Base-by-base conservation (phyloP, 192 early-diverging fungal genomes). In the Coemansia sp. region DNA sequence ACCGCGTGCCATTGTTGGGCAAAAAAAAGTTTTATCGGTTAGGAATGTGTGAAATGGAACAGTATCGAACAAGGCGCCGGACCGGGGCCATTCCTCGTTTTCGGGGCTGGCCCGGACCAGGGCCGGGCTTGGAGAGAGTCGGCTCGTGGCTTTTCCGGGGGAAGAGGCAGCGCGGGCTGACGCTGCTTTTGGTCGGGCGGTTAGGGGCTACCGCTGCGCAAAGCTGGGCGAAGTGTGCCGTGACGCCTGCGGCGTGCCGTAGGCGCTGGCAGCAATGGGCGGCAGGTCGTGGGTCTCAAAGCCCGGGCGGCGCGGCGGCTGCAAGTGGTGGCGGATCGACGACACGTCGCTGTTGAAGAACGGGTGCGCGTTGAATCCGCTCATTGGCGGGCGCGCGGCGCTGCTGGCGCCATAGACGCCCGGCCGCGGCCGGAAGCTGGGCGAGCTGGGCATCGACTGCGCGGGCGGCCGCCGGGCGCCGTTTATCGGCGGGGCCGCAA, bases 401-500 rank as follows among this genome's bases (percentile, higher is more conserved):
- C 22, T 32, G 22, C 17, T 36, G 17, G 25, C 22, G 27, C 32
- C 6, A 20, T 31, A 38, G 9, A 41, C 35, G 23, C 21, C 40
- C 39, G 28, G 43, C 29, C 49, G 53, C 39, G 61, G 53, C 14
- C 53, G 54, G 40, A 64, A 34, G 34, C 45, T 63, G n/a, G 71
- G 71, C 39, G 71, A 75, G 53, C 41, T 75, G 39, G 71, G 71
- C 64, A 75, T 63, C 22, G 71, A 75, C 53, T 75, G 71, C 8
- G 71, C 47, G 1, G 60, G 53, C 4, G 53, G n/a, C n/a, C 50
- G 50, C 15, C 34, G 22, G 5, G n/a, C 17, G 36, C 36, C 19
- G 36, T 7, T 2, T n/a, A 35, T 12, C 12, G 8, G 42, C 41
- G 41, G 19, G 17, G 30, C 12, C 7, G 26, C 30, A 14, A 63